phyloP scores from a whole-genome alignment of 2,329 filamentous ascomycete genomes.

The Clonostachys byssicola region DNA sequence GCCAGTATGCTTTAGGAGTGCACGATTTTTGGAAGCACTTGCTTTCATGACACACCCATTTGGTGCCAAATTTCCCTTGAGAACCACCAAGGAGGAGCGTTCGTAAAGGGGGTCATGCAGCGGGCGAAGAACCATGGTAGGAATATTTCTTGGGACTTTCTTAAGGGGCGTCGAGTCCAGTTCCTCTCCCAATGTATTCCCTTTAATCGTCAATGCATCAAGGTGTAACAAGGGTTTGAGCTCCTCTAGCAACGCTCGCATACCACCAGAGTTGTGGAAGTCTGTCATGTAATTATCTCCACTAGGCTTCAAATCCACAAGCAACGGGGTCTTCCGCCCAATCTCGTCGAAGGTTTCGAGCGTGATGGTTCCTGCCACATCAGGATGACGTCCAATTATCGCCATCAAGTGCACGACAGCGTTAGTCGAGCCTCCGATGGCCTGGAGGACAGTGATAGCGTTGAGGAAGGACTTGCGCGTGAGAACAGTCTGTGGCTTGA shows the following conservation, averaged over 20 bases:
- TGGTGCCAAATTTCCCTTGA: constrained; percentile 80
- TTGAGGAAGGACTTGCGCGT: constrained; percentile 78
- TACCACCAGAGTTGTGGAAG: constrained; percentile 83
- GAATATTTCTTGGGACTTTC: constrained; percentile 23
- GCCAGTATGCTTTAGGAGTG: constrained; percentile 38
- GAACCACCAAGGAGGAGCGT: constrained; percentile 75
- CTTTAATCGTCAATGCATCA: constrained; percentile 75
- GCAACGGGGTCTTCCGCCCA: constrained; percentile 71
- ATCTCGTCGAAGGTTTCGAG: constrained; percentile 77
- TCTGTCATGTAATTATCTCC: constrained; percentile 89
- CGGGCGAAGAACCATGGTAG: constrained; percentile 54
- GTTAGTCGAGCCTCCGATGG: constrained; percentile 81
- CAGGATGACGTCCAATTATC: constrained; percentile 71
- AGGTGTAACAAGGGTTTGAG: constrained; percentile 75
- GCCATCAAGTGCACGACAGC: constrained; percentile 83
- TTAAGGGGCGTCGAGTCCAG: constrained; percentile 66
- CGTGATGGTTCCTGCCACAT: constrained; percentile 58
- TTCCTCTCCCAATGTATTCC: constrained; percentile 77
- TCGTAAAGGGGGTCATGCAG: constrained; percentile 63
- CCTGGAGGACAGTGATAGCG: constrained; percentile 81
- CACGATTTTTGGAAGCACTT: constrained; percentile 75
- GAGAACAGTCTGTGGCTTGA: constrained; percentile 66
- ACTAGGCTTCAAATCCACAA: constrained; percentile 82
- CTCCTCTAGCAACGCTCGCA: constrained; percentile 75
- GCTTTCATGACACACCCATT: constrained; percentile 86